Percentiles rank a stretch among this genome's conserved stretches.
phyloP scores from a whole-genome alignment of 208 protist genomes.

The Zelonia costaricensis region DNA sequence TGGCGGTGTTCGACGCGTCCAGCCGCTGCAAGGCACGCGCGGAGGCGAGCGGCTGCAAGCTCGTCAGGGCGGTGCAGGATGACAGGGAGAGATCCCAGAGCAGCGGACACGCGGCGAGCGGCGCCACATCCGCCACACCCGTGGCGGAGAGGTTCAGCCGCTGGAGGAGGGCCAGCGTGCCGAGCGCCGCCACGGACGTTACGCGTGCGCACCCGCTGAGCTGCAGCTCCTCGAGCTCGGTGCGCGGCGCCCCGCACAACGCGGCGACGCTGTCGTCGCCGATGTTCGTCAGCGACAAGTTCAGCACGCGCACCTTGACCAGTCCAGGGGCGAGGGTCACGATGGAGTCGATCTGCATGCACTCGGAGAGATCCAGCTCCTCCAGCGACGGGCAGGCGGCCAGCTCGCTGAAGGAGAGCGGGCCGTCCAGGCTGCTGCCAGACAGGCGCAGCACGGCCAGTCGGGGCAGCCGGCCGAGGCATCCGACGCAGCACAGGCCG shows the following conservation, averaged over 20 bases:
- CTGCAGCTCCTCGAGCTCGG: conserved; percentile 30
- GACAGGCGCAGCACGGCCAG: conserved; percentile 12
- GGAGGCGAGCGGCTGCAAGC: conserved; percentile 23
- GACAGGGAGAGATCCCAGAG: conserved; percentile 24
- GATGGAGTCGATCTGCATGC: conserved; percentile 34
- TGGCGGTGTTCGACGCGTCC: conserved; percentile 14
- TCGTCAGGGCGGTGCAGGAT: conserved; percentile 6
- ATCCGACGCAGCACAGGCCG: conserved; percentile 3
- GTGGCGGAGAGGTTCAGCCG: conserved; percentile 40
- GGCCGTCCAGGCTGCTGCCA: conserved; percentile 18
- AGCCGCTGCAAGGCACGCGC: conserved; percentile 25
- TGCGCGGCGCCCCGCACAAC: not conserved
- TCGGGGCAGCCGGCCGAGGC: conserved; percentile 9
- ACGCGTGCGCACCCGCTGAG: conserved; percentile 31
- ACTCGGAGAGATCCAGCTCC: conserved; percentile 18
- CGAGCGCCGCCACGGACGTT: conserved; percentile 18
- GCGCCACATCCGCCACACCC: conserved; percentile 24
- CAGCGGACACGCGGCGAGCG: conserved; percentile 14
- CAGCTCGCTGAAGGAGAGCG: conserved; percentile 3
- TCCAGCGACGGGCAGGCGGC: conserved; percentile 2
- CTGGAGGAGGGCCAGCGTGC: conserved; percentile 22
- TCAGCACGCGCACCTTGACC: conserved; percentile 21
- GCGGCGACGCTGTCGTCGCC: conserved; percentile 18
- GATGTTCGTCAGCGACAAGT: conserved; percentile 17
- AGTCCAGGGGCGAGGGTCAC: conserved; percentile 9